Evolutionary conservation across 1,284 basidiomycete species (phyloP).

Genomic region (Sparassis latifolia): DNA sequence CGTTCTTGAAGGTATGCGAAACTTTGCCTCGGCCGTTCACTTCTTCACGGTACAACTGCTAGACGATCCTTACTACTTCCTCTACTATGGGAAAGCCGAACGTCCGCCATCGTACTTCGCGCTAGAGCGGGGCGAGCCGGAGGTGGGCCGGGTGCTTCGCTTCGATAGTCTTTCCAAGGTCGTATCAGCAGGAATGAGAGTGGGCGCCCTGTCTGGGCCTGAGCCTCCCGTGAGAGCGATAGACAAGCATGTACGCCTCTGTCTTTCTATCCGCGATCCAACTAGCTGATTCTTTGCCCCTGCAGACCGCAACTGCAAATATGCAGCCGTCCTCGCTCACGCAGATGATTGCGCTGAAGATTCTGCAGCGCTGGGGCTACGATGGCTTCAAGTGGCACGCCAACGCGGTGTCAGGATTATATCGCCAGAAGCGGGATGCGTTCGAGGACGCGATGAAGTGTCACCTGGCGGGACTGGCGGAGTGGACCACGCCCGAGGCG

Average conservation of each 20-base stretch:
- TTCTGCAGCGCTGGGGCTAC: constrained; percentile 76
- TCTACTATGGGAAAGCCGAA: constrained; percentile 63
- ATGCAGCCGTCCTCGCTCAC: constrained; percentile 76
- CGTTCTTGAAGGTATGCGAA: constrained; percentile 70
- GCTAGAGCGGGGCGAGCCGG: constrained; percentile 55
- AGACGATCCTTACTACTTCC: constrained; percentile 79
- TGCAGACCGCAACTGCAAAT: constrained; percentile 63
- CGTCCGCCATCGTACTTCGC: constrained; percentile 74
- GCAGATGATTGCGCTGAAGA: constrained; percentile 66
- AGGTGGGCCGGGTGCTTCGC: constrained; percentile 72
- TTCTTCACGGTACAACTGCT: neutral
- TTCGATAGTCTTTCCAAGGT: constrained; percentile 90
- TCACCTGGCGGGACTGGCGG: constrained; percentile 71
- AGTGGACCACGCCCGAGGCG: constrained; percentile 82
- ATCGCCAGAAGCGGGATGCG: constrained; percentile 69
- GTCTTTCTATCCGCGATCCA: constrained; percentile 12
- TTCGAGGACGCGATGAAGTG: constrained; percentile 75
- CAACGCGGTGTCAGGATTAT: constrained; percentile 69
- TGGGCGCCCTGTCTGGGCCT: constrained; percentile 84
- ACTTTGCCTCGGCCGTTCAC: neutral
- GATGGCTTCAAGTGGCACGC: constrained; percentile 76
- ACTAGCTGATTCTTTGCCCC: constrained; percentile 1
- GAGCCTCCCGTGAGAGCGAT: constrained; percentile 68
- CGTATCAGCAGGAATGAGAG: constrained; percentile 72
- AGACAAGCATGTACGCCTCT: constrained; percentile 55